Evolutionary conservation across 2,329 filamentous ascomycete species (phyloP), one percentile per base, ranked within the genome.

Genomic region (Trichoderma lentiforme): DNA sequence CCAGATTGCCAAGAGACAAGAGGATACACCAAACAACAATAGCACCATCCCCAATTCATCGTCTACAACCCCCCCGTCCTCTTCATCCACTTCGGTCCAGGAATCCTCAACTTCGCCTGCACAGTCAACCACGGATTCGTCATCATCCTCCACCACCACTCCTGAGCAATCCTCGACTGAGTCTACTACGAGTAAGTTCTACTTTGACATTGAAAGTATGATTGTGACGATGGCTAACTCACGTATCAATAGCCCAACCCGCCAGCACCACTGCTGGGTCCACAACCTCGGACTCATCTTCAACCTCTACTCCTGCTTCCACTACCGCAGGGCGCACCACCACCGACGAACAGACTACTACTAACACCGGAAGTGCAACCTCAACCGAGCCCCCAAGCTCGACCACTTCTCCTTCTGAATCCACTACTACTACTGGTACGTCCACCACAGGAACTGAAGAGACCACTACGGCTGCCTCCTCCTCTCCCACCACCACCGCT

Each of bases 1-100:
- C 70, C 87, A 89, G 71, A 82, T 94, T 71, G 91, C 88, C 47
- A 90, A 89, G 80, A 87, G 91, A 74, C 87, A 82, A 74, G 78
- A 90, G 74, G 80, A 82, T 69, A 77, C 73, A 57, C 79, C 79
- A 61, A 78, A 77, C 36, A 80, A 77, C 28, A 80, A 78, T 18
- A 26, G 14, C 56, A 28, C 62, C 6, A 65, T 32, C 12, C 62
- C 28, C 39, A 21, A 6, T n/a, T 15, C 24, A 21, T 39, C 76
- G n/a, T 73, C 77, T 1, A 71, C 74, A 9, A 73, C 73, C 32
- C 47, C 36, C 14, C 70, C 32, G 63, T 66, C 70, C 30, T 39
- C 14, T 30, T 64, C 60, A 12, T 21, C 60, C 47, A 30, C 53
- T 18, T 21, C 57, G 57, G 5, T 15, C 1, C 32, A 30, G 18